These are phyloP conservation scores for Scutellaria galericulata DNA, from an alignment of 257 asterid species.

Conservation along the genomic window DNA sequence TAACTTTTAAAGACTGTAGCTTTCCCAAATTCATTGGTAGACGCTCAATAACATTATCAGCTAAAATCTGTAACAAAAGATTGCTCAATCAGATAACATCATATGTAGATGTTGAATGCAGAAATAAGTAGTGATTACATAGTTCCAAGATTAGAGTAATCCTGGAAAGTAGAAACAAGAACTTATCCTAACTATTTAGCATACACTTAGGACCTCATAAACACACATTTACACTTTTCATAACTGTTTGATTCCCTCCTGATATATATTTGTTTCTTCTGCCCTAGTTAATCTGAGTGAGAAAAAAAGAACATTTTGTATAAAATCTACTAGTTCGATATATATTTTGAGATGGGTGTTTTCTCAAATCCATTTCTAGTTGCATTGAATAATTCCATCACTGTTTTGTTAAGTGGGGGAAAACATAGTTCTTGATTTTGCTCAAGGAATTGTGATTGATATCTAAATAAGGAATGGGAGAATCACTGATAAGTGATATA, in stretches of 20 bases:
- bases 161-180: slow-evolving; percentile 12
- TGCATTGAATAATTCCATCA: not conserved
- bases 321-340: not conserved
- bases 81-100: not conserved
- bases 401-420: not conserved
- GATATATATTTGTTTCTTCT: not conserved
- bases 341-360: not conserved
- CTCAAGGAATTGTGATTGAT: not conserved
- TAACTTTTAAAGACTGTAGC: slow-evolving; percentile 81
- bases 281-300: not conserved
- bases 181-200: not conserved
- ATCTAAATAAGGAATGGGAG: not conserved
- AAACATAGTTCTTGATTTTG: not conserved
- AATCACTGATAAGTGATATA: not conserved
- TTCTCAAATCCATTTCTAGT: not conserved
- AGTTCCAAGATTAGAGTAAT: not conserved
- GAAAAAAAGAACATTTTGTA: not conserved
- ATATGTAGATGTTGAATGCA: not conserved
- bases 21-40: slow-evolving; percentile 90
- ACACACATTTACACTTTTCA: not conserved
- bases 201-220: not conserved
- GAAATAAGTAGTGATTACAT: not conserved
- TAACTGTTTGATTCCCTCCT: not conserved
- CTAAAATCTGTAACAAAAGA: slow-evolving; percentile 66
- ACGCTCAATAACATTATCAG: slow-evolving; percentile 77